Conservation (phyloP, 768 basidiomycete species). For the Fistulinella prunicolor region DNA sequence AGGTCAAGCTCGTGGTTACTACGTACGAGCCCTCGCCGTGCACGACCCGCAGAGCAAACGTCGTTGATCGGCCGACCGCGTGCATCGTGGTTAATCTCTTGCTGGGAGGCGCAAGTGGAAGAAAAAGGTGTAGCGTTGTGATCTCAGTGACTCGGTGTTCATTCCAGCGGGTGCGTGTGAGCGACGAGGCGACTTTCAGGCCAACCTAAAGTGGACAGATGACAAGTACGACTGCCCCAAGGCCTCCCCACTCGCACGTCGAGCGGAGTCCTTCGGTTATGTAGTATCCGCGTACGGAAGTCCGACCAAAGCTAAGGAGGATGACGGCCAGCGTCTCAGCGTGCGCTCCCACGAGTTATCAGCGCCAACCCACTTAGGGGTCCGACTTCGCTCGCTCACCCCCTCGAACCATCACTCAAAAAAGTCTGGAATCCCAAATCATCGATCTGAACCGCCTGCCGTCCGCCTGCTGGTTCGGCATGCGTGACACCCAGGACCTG, state of each 20-base stretch:
- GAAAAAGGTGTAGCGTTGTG: slow-evolving; percentile 4
- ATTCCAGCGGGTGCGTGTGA: slow-evolving; percentile 23
- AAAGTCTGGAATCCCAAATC: slow-evolving; percentile 29
- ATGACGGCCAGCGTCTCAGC: slow-evolving; percentile 4
- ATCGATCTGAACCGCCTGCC: slow-evolving; percentile 34
- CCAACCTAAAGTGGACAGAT: slow-evolving; percentile 8
- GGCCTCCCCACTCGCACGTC: background rate
- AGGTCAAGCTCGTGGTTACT: slow-evolving; percentile 6
- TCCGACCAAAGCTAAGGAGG: background rate
- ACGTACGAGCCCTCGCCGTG: background rate
- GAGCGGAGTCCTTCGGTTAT: background rate
- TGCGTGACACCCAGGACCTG: slow-evolving; percentile 29
- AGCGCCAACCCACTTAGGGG: slow-evolving; percentile 30
- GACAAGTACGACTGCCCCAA: slow-evolving; percentile 4
- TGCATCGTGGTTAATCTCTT: slow-evolving; percentile 29
- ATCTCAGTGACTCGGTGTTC: slow-evolving; percentile 17
- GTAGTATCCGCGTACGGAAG: slow-evolving; percentile 1
- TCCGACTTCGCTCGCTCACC: slow-evolving; percentile 22
- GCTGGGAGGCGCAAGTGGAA: slow-evolving; percentile 2
- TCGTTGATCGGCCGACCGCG: slow-evolving; percentile 18
- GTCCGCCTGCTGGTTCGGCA: slow-evolving; percentile 32
- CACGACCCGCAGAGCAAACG: slow-evolving; percentile 11
- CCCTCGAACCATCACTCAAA: slow-evolving; percentile 28
- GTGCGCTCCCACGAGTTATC: slow-evolving; percentile 28
- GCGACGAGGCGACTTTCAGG: slow-evolving; percentile 20